Evolutionary conservation across 1,139 yeast species (phyloP), one percentile per base, ranked within the genome.

Genomic region (Suhomyces taliae): DNA sequence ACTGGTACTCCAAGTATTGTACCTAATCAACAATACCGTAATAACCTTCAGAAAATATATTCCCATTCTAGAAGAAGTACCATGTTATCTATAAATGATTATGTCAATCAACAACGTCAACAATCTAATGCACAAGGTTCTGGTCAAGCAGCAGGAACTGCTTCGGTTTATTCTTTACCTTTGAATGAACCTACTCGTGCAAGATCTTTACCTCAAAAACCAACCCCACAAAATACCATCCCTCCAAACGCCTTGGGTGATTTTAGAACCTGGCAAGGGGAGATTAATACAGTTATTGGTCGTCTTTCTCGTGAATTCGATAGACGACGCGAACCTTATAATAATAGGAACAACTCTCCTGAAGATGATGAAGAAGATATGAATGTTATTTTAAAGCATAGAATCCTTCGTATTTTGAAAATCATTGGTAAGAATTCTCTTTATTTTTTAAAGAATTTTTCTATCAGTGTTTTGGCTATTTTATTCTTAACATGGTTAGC

Each of bases 181-280:
- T 37, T 45, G 10, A 34, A 48, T 12, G 51, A 42, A 36, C 14
- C 32, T 19, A 31, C 47, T 11, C 8, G 47, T 11, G 45, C 48
- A 32, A 24, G 49, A 44, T 37, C 49, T 14, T 34, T 45, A 32
- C 44, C 57, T 31, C 37, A 12, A 6, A 39, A 29, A 36, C 36
- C 19, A 9, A 31, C 10, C 29, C 15, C 43, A 32, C 40, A 33
- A 10, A 33, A 27, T 27, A 33, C 41, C n/a, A 8, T 27, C 9
- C 42, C 42, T 8, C 48, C 54, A 12, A 40, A 53, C 6, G 43
- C 55, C 8, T 48, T 67, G 47, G 76, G 70, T 39, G 79, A 75
- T 39, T 71, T 75, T 51, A 69, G 66, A 47, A 64, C 61, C 24
- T 75, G 80, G 80, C 80, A 75, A 55, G 68, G 70, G 11, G 79